Conservation (phyloP, 768 basidiomycete species). For the Phylloporus arenicola region DNA sequence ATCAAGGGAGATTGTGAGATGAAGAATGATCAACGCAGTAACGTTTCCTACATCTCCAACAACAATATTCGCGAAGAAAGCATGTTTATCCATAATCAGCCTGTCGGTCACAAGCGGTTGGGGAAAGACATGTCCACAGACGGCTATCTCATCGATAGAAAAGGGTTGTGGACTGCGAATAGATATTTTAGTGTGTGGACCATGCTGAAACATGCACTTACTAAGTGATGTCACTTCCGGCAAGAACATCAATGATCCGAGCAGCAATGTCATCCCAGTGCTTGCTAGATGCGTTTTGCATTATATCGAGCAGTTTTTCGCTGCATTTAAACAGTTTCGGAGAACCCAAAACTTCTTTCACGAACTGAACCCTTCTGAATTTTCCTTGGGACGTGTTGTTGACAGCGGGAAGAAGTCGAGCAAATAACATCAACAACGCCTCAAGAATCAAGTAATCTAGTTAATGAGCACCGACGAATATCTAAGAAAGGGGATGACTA, state of each 20-base stretch:
- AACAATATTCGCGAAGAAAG: constrained; percentile 48
- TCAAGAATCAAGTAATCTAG: constrained; percentile 56
- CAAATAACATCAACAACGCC: constrained; percentile 51
- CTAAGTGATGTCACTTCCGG: constrained; percentile 43
- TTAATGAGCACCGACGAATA: neutral
- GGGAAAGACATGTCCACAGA: constrained; percentile 32
- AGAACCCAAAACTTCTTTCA: constrained; percentile 46
- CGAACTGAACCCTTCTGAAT: constrained; percentile 40
- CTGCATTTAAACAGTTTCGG: constrained; percentile 34
- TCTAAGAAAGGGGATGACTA: neutral
- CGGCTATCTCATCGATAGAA: constrained; percentile 34
- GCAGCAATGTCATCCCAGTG: constrained; percentile 52
- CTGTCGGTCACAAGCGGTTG: constrained; percentile 38
- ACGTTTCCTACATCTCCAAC: constrained; percentile 13
- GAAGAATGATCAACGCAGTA: neutral
- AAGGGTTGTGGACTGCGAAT: constrained; percentile 57
- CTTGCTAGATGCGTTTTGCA: constrained; percentile 38
- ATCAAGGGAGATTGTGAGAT: constrained; percentile 5
- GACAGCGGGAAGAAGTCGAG: constrained; percentile 46
- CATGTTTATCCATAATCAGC: constrained; percentile 47
- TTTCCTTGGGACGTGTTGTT: constrained; percentile 32
- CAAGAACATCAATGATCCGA: constrained; percentile 45
- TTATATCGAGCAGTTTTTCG: constrained; percentile 33
- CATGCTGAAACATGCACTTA: constrained; percentile 28
- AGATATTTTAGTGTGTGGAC: constrained; percentile 1